Evolutionary conservation across 2,329 filamentous ascomycete genomes (phyloP).

Genomic region (Alternaria arborescens): DNA sequence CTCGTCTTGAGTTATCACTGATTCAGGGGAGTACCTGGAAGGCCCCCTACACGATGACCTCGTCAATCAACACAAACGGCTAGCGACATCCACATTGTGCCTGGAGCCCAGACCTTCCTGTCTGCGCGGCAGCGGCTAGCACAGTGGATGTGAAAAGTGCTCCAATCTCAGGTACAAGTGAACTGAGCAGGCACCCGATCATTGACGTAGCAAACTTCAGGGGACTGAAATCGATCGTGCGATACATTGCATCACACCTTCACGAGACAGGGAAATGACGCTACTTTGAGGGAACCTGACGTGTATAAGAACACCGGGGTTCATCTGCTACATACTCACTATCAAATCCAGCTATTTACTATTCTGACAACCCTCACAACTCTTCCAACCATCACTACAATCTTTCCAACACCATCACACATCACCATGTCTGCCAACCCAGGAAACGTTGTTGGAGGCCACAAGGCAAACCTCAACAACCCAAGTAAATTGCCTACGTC

Average conservation of each 20-base stretch:
- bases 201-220: conserved; percentile 16
- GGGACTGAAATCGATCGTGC: conserved; percentile 1
- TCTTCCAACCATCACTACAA: background rate
- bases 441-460: conserved; percentile 63
- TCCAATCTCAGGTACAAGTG: background rate
- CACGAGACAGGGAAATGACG: background rate
- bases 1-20: background rate
- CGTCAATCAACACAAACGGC: conserved; percentile 9
- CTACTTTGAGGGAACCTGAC: background rate
- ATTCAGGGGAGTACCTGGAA: background rate
- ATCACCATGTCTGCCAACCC: conserved; percentile 56
- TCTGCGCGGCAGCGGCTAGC: background rate
- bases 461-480: conserved; percentile 68
- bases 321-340: background rate
- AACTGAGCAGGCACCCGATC: conserved; percentile 7
- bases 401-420: background rate
- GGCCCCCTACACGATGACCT: background rate
- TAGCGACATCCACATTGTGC: conserved; percentile 1
- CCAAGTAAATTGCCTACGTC: conserved; percentile 49
- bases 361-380: background rate
- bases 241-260: background rate
- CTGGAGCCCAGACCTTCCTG: background rate
- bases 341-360: conserved; percentile 1
- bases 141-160: background rate
- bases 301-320: conserved; percentile 10